These are phyloP conservation scores for Alternaria hordeiaustralica DNA, from an alignment of 2,329 filamentous ascomycete genomes.

Conservation along the genomic window DNA sequence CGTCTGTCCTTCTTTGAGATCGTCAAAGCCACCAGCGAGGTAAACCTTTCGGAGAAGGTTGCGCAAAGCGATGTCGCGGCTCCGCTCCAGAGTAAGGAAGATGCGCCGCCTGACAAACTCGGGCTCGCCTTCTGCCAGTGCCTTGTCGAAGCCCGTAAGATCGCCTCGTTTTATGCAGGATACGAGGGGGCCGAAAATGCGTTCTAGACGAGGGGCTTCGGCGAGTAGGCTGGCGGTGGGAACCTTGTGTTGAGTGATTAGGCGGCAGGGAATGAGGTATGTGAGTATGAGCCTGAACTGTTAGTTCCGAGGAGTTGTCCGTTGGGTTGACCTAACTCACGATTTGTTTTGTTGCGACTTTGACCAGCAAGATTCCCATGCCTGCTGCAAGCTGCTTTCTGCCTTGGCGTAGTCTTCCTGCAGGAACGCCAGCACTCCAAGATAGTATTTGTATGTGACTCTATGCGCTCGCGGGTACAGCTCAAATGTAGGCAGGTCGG, in stretches of 20 bases:
- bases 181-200: conserved; percentile 78
- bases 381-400: conserved; percentile 69
- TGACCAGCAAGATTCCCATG: conserved; percentile 81
- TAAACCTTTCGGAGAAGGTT: conserved; percentile 95
- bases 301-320: conserved; percentile 41
- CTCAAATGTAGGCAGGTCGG: conserved; percentile 81
- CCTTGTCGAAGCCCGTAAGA: conserved; percentile 81
- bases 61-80: conserved; percentile 87
- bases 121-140: conserved; percentile 81
- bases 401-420: conserved; percentile 86
- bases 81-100: conserved; percentile 91
- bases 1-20: conserved; percentile 71
- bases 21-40: conserved; percentile 77
- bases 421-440: conserved; percentile 89
- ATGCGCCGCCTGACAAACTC: conserved; percentile 93
- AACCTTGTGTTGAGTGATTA: conserved; percentile 85
- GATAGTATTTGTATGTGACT: conserved; percentile 96
- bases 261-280: conserved; percentile 91
- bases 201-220: conserved; percentile 77
- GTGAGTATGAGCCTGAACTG: conserved; percentile 78
- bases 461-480: conserved; percentile 87
- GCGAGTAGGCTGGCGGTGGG: conserved; percentile 75
- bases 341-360: conserved; percentile 78
- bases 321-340: conserved; percentile 51
- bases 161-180: conserved; percentile 82